Base-by-base conservation (phyloP, 2,329 filamentous ascomycete species). In the Daldinia sp. region DNA sequence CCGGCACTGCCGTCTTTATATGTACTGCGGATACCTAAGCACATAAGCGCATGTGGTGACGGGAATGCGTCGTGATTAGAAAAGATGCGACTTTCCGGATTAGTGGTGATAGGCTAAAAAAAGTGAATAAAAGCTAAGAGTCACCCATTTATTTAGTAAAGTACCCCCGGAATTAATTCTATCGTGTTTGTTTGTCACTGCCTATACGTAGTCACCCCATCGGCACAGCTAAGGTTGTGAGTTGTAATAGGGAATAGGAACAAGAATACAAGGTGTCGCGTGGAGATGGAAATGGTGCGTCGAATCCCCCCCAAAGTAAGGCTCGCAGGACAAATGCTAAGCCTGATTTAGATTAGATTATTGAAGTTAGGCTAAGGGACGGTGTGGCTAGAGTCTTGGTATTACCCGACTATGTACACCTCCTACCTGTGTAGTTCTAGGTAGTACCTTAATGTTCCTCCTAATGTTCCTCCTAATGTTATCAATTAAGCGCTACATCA, bases 1-100 rank as follows among this genome's bases (percentile, higher is more conserved):
- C 73, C 72, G 53, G 70, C 69, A 61, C 73, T 58, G 35, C 62
- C 55, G 61, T 69, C 71, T 69, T 72, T 76, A 73, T 75, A 62
- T 61, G 70, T 72, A 64, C 72, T 72, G 57, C 74, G 76, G 10
- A 70, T 58, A 55, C 74, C 75, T n/a, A 33, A n/a, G 26, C 46
- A 51, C 75, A 77, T 78, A 63, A 63, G 74, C 37, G 69, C 68
- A 74, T 69, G 39, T 46, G 23, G 53, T 51, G 53, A 23, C 20
- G 20, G 20, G 20, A 55, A 58, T 39, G 28, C 46, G 35, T 37
- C 10, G 35, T 39, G 35, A 39, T 39, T 35, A 9, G 13, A 39
- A 39, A 39, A 39, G 12, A 39, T 39, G 35, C 13, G 35, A 39
- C 12, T 15, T 39, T 39, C 35, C 35, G 35, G 35, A 15, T 39